Evolutionary conservation across 306 rosid species (phyloP), one percentile per base, ranked within the genome.

Genomic region (Fragaria vesca): DNA sequence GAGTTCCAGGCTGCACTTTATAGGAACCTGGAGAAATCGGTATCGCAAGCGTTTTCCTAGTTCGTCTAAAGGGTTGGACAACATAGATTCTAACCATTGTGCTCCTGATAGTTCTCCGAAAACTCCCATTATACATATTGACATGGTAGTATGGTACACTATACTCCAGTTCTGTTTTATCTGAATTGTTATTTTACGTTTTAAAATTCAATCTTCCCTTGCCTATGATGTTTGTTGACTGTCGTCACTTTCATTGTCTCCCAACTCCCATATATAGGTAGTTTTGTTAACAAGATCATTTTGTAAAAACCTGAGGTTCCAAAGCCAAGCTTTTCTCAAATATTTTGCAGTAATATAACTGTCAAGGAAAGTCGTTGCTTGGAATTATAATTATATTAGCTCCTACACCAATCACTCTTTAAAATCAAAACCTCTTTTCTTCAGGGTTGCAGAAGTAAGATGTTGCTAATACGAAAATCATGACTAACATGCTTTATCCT

Each of bases 11-110:
- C 87, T 94, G 61, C 98, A 94, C 86, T 94, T 94, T 76, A 92
- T 94, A 79, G 97, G 98, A 78, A 94, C 95, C 50, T 92, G 98
- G 97, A 91, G 97, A 85, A 92, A 86, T 81, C 90, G 97, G 73
- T 92, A 94, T 81, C 90, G 91, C 50, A 94, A 89, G 84, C 90
- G 81, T 77, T 90, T 92, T 83, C 86, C 91, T 17, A 72, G 48
- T 81, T 63, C n/a, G 1, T 79, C 87, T 73, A 65, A 89, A 82
- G 87, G 86, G 67, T 28, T 79, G 78, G 82, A 86, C 74, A 15
- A 69, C 66, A 82, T 40, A 75, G 81, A 20, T 75, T 81, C 89
- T 72, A 82, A 72, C 71, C 47, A 43, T 69, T 81, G 74, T 72
- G 81, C 84, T 72, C 72, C 78, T 48, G 72, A 84, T 63, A 66